Evolutionary conservation across 2,329 filamentous ascomycete species (phyloP).

Genomic region (Paecilomyces dactylethromorphus): DNA sequence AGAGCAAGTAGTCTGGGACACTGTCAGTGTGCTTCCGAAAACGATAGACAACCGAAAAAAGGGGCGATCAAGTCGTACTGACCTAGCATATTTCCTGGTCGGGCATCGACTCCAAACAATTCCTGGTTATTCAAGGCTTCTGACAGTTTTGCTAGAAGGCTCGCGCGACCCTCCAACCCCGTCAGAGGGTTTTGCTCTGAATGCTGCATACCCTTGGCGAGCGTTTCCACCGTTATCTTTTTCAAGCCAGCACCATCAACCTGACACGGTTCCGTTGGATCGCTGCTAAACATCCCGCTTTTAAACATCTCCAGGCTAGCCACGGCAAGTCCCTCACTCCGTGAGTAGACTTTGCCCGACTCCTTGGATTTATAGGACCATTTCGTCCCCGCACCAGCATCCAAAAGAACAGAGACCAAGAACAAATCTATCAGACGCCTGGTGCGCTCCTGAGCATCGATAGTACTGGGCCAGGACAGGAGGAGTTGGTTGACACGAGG

Average conservation of each 20-base stretch:
- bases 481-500: constrained; percentile 44
- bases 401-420: constrained; percentile 55
- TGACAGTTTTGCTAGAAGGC: constrained; percentile 68
- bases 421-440: constrained; percentile 56
- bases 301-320: constrained; percentile 89
- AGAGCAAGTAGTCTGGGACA: constrained; percentile 76
- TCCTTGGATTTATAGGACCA: constrained; percentile 94
- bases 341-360: constrained; percentile 71
- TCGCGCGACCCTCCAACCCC: constrained; percentile 76
- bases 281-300: constrained; percentile 77
- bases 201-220: constrained; percentile 81
- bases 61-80: constrained; percentile 22
- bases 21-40: constrained; percentile 4
- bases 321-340: constrained; percentile 82
- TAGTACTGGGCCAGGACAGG: constrained; percentile 38
- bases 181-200: constrained; percentile 72
- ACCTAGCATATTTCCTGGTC: constrained; percentile 94
- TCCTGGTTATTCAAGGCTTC: constrained; percentile 72
- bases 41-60: background rate
- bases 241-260: constrained; percentile 79
- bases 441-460: constrained; percentile 43
- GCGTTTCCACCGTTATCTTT: constrained; percentile 63
- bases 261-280: constrained; percentile 72
- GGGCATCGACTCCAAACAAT: constrained; percentile 74
- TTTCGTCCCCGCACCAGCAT: constrained; percentile 74